phyloP scores from a whole-genome alignment of 2,329 filamentous ascomycete species.

The Colletotrichum liaoningense region DNA sequence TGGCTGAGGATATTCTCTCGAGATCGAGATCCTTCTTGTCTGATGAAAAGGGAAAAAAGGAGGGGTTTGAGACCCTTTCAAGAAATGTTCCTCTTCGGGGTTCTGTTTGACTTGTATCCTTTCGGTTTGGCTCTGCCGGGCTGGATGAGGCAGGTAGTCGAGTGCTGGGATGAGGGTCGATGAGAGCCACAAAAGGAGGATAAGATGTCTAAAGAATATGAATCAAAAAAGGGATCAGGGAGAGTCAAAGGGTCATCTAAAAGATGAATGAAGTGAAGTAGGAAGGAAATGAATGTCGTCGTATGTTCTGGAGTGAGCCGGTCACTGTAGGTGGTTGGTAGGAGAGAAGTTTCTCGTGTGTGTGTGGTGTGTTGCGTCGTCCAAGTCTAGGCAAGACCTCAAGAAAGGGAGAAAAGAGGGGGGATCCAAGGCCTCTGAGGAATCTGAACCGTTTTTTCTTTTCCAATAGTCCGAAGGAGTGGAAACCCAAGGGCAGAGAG shows the following conservation, averaged over 20 bases:
- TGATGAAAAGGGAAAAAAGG: neutral
- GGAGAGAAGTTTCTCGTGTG: neutral
- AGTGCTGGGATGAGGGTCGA: constrained; percentile 1
- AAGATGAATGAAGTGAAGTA: constrained; percentile 1
- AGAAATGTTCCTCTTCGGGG: neutral
- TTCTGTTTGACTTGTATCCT: neutral
- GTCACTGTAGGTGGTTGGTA: constrained; percentile 26
- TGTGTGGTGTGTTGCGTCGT: constrained; percentile 3
- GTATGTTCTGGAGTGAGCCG: constrained; percentile 7
- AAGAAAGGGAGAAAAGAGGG: constrained; percentile 1
- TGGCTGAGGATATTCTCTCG: neutral
- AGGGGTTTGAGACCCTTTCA: neutral
- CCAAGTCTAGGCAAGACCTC: neutral
- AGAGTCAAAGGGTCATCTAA: constrained; percentile 28
- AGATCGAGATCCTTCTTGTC: neutral
- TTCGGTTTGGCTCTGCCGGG: neutral
- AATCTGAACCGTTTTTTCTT: neutral
- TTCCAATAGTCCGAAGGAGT: constrained; percentile 13
- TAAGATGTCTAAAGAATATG: constrained; percentile 18
- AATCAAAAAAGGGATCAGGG: constrained; percentile 22
- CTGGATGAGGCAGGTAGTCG: neutral
- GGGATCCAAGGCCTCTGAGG: neutral
- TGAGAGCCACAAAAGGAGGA: neutral
- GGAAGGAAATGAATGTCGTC: constrained; percentile 12
- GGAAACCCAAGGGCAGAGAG: neutral